Base-by-base conservation (phyloP, 345 rosid genomes). In the Pseudoturritis turrita region DNA sequence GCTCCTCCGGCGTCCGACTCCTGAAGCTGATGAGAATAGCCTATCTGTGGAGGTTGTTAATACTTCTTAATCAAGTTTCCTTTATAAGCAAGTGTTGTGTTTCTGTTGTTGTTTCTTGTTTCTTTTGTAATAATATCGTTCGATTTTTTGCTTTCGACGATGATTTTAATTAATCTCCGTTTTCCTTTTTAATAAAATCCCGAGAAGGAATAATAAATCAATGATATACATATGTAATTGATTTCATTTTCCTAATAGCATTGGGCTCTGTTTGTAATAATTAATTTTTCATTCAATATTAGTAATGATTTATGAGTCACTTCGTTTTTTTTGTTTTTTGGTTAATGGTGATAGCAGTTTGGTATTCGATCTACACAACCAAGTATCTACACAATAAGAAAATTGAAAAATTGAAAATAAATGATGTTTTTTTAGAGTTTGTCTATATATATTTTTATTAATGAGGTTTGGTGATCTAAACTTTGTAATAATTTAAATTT, bases 1-100 rank as follows among this genome's bases (percentile, higher is more conserved):
- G 83, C 41, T 62, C 69, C 69, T 52, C 61, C 76, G 1, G 13
- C 68, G 44, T 10, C 75, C 31, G 68, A 21, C 46, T 44, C 51
- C 19, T 73, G 40, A 73, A 63, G 49, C 26, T 51, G 13, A 26
- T 18, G 23, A 31, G 10, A 41, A 14, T 10, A 59, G 49, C 58
- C 49, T 58, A 29, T 8, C 4, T 23, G 68, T 67, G 29, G 19
- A 68, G 14, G 72, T 71, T 29, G 10, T 50, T 59, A 12, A 25
- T 12, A 28, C 8, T 43, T 41, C 28, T 19, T 46, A 45, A 62
- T 62, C 39, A 49, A 39, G 11, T 17, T 43, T 19, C 9, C 23
- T 44, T 31, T 28, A 26, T 62, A 47, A 15, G 37, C 72, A 41
- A 31, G 12, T 37, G 51, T 46, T 56, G 72, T 43, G 37, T 33